phyloP scores from a whole-genome alignment of 2,329 filamentous ascomycete genomes.

The Fusarium torulosum region DNA sequence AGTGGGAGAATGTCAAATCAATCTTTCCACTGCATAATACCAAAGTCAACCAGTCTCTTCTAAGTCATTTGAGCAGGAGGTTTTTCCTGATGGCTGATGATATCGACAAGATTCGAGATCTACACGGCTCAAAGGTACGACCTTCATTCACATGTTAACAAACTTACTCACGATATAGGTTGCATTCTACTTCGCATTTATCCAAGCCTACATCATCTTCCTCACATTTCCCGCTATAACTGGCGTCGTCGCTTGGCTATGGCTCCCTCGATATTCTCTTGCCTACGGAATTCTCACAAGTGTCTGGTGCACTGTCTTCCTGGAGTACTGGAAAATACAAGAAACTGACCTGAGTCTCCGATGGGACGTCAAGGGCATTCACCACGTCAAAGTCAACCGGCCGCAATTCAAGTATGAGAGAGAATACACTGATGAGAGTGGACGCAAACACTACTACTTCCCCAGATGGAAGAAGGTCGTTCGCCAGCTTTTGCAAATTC shows the following conservation, averaged over 20 bases:
- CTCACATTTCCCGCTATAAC: constrained; percentile 76
- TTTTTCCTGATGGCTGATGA: constrained; percentile 64
- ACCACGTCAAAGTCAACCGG: constrained; percentile 73
- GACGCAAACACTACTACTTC: constrained; percentile 72
- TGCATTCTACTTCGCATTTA: constrained; percentile 87
- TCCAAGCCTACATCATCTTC: constrained; percentile 80
- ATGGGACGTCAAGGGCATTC: constrained; percentile 79
- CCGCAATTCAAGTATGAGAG: constrained; percentile 74
- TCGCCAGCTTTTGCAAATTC: constrained; percentile 76
- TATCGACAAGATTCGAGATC: constrained; percentile 70
- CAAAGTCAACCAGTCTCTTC: constrained; percentile 65
- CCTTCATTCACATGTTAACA: rapidly evolving
- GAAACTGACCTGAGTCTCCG: constrained; percentile 78
- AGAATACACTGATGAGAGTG: constrained; percentile 71
- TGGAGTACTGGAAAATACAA: constrained; percentile 84
- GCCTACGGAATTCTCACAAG: constrained; percentile 75
- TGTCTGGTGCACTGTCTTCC: constrained; percentile 78
- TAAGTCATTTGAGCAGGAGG: constrained; percentile 68
- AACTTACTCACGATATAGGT: constrained; percentile 57
- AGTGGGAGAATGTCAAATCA: constrained; percentile 71
- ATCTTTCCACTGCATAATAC: constrained; percentile 74
- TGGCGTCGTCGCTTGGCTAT: constrained; percentile 75
- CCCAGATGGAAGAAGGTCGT: constrained; percentile 73
- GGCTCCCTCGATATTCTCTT: constrained; percentile 77
- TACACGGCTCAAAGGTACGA: constrained; percentile 69